Base-by-base conservation (phyloP, 345 rosid species). In the Citrus glauca region DNA sequence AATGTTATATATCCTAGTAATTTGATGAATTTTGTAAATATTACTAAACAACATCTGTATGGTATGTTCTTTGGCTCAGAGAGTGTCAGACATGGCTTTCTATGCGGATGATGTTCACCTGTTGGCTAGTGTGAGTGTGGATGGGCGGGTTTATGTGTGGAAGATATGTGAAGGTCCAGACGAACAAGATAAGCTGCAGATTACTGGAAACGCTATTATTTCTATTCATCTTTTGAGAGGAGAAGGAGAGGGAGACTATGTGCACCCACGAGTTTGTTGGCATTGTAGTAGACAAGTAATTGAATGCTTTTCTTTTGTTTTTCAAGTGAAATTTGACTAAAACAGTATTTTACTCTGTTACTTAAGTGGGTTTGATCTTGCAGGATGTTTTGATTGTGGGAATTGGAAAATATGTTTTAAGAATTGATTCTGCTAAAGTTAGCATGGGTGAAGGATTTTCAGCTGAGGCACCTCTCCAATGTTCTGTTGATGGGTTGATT, bases 41-140 rank as follows among this genome's bases (percentile, higher is more conserved):
- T n/a, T 19, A 65, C 20, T 9, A 19, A 33, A 65, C 37, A 7
- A 0, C n/a, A 35, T 33, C 11, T 33, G 69, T 79, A 3, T 79
- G 61, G 64, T 56, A 17, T 66, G 48, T 63, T 73, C 40, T 84
- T 60, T 50, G 27, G 20, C 67, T 70, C 89, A 96, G 99, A 89
- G 91, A 80, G 92, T 94, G 66, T 86, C 95, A 22, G 99, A 96
- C 75, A 94, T 96, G 98, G 93, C 89, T 64, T 96, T 96, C 87
- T 96, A 91, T 67, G 97, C 95, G 5, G 93, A 91, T 82, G 92
- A 94, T 90, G 98, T 92, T 85, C 93, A 96, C 85, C 89, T 94
- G 73, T 84, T 96, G 83, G 99, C 98, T 74, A 94, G 97, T 78
- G 92, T 90, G 38, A 88, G 98, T 61, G 74, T 90, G 75, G 98